Percentiles rank a stretch among this genome's conserved stretches.
phyloP scores from a whole-genome alignment of 2,329 filamentous ascomycete genomes.

The Raffaelea arxii region DNA sequence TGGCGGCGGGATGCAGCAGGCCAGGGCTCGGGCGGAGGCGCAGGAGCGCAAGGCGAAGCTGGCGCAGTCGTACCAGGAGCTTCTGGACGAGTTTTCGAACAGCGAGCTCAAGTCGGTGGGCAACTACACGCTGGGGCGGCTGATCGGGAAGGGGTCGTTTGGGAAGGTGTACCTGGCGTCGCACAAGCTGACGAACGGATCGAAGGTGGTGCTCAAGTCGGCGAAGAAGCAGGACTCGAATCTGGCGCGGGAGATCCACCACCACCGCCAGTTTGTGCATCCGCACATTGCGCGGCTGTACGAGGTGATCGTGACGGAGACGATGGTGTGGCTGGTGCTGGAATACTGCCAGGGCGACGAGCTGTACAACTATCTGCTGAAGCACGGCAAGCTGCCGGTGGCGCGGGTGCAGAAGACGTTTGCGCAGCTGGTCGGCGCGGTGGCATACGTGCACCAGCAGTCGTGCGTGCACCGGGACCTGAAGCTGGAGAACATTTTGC shows the following conservation, averaged over 20 bases:
- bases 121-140: slow-evolving; percentile 82
- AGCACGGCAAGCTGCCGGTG: slow-evolving; percentile 72
- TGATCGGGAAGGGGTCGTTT: slow-evolving; percentile 97
- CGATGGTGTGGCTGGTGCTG: slow-evolving; percentile 87
- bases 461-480: slow-evolving; percentile 94
- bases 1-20: slow-evolving; percentile 43
- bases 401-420: slow-evolving; percentile 93
- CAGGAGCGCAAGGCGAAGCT: slow-evolving; percentile 68
- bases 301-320: slow-evolving; percentile 96
- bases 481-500: slow-evolving; percentile 90
- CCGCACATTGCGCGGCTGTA: slow-evolving; percentile 95
- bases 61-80: slow-evolving; percentile 90
- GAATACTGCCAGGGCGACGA: slow-evolving; percentile 97
- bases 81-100: slow-evolving; percentile 90
- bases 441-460: slow-evolving; percentile 89
- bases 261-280: slow-evolving; percentile 95
- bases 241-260: slow-evolving; percentile 93
- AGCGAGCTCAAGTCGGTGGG: slow-evolving; percentile 86
- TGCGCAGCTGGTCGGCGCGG: slow-evolving; percentile 87
- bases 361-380: slow-evolving; percentile 89
- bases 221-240: slow-evolving; percentile 94
- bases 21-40: slow-evolving; percentile 46
- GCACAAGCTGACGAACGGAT: slow-evolving; percentile 97
- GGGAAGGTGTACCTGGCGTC: slow-evolving; percentile 94
- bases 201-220: slow-evolving; percentile 97